A percentile compares a stretch with the other conserved stretches of the same genome.
Conservation (phyloP, 169 alveolate genomes). For the Amoebophrya sp. region DNA sequence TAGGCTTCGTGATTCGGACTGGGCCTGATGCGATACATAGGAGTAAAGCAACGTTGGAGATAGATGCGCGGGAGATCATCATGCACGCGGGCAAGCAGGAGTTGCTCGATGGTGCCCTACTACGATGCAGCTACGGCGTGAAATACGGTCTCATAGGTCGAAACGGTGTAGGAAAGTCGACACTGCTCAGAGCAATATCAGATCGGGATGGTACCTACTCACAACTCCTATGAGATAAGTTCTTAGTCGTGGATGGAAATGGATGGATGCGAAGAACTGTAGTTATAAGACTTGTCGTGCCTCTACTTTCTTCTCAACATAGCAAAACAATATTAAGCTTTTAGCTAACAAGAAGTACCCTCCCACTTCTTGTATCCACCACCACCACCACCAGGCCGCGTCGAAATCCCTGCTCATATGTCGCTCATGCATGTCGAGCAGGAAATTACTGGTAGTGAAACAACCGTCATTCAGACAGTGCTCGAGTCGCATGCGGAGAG, state of each 20-base stretch:
- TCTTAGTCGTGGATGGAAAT: too few species aligned
- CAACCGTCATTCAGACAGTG: too few species aligned
- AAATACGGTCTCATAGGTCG: conserved; percentile 91
- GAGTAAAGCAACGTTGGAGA: background rate
- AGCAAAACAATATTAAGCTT: too few species aligned
- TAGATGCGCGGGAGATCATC: background rate
- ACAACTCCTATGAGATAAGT: background rate
- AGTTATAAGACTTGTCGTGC: too few species aligned
- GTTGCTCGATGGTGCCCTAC: background rate
- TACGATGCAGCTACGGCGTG: background rate
- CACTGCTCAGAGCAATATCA: conserved; percentile 83
- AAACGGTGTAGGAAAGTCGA: conserved; percentile 94
- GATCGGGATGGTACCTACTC: conserved; percentile 66
- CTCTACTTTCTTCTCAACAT: background rate
- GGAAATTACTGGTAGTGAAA: background rate
- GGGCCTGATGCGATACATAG: background rate
- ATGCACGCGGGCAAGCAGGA: background rate
- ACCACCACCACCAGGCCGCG: conserved; percentile 33
- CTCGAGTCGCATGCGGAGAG: too few species aligned
- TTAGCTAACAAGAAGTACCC: background rate
- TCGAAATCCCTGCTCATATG: conserved; percentile 40
- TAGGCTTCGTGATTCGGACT: background rate
- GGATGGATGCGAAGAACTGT: too few species aligned
- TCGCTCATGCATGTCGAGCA: conserved; percentile 46
- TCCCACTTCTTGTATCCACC: background rate